A percentile compares a stretch with the other conserved stretches of the same genome.
phyloP scores from a whole-genome alignment of 1,139 yeast species.

The Candida albicans region DNA sequence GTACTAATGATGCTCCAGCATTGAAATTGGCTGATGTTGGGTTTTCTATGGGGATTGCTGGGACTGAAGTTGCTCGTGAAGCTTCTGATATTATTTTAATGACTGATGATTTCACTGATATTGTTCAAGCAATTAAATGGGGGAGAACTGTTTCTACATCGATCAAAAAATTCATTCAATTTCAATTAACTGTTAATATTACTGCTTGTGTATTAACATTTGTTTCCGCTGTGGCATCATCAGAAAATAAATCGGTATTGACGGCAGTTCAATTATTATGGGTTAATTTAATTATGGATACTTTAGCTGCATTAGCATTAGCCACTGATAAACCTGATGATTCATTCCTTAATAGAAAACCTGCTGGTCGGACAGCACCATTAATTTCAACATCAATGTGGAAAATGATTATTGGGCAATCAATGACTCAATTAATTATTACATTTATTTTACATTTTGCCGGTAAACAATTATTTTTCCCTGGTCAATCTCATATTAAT shows the following conservation, averaged over 20 bases:
- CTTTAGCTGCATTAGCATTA: conserved; percentile 93
- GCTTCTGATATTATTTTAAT: conserved; percentile 92
- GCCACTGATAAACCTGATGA: conserved; percentile 97
- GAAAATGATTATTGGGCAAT: conserved; percentile 96
- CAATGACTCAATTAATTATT: conserved; percentile 70
- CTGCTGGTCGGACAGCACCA: conserved; percentile 80
- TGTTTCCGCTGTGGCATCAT: conserved; percentile 86
- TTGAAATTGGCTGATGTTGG: conserved; percentile 90
- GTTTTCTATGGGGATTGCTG: conserved; percentile 90
- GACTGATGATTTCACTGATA: conserved; percentile 94
- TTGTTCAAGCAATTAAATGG: conserved; percentile 98
- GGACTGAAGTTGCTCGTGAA: conserved; percentile 93
- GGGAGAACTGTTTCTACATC: conserved; percentile 96
- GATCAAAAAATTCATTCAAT: conserved; percentile 91
- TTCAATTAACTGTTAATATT: conserved; percentile 91
- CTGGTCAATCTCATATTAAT: conserved; percentile 31
- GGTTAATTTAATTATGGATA: conserved; percentile 98
- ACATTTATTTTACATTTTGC: conserved; percentile 82
- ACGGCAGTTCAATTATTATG: conserved; percentile 96
- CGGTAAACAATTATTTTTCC: conserved; percentile 63
- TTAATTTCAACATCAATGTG: conserved; percentile 91
- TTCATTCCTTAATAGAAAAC: conserved; percentile 72
- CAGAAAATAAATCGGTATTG: conserved; percentile 77
- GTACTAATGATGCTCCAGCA: conserved; percentile 97
- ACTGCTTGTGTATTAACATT: conserved; percentile 94